A percentile compares a stretch with the other conserved stretches of the same genome.
These are phyloP conservation scores for Rubia peregrina DNA, from an alignment of 305 asterid genomes.

Conservation along the genomic window DNA sequence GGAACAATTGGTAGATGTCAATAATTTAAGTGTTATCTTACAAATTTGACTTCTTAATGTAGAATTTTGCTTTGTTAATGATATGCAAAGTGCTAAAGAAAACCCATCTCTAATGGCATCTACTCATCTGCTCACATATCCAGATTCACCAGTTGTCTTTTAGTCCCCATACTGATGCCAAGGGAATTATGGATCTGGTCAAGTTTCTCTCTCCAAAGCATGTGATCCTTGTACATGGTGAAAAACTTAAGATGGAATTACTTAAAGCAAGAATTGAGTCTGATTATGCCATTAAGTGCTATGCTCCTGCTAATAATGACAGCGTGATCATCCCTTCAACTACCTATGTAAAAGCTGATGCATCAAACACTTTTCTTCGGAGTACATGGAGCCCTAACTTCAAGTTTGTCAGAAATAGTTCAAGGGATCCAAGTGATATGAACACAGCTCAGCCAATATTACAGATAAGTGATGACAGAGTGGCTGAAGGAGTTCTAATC, in stretches of 20 bases:
- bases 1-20: not conserved
- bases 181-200: slow-evolving; percentile 87
- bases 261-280: slow-evolving; percentile 54
- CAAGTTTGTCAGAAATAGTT: slow-evolving; percentile 38
- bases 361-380: slow-evolving; percentile 48
- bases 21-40: not conserved
- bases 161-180: slow-evolving; percentile 93
- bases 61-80: not conserved
- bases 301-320: slow-evolving; percentile 72
- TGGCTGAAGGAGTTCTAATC: slow-evolving; percentile 52
- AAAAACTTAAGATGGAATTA: slow-evolving; percentile 69
- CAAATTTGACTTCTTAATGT: not conserved
- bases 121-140: slow-evolving; percentile 4
- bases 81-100: not conserved
- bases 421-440: slow-evolving; percentile 17
- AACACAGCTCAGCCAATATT: slow-evolving; percentile 26
- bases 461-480: slow-evolving; percentile 60
- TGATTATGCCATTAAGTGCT: slow-evolving; percentile 57
- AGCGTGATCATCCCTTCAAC: slow-evolving; percentile 45
- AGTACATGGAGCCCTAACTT: slow-evolving; percentile 62
- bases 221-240: slow-evolving; percentile 88
- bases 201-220: slow-evolving; percentile 84
- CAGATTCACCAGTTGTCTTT: slow-evolving; percentile 89
- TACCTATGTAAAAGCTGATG: slow-evolving; percentile 44
- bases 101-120: not conserved